phyloP scores from a whole-genome alignment of 75 land plant genomes.

The Sequoiadendron giganteum region DNA sequence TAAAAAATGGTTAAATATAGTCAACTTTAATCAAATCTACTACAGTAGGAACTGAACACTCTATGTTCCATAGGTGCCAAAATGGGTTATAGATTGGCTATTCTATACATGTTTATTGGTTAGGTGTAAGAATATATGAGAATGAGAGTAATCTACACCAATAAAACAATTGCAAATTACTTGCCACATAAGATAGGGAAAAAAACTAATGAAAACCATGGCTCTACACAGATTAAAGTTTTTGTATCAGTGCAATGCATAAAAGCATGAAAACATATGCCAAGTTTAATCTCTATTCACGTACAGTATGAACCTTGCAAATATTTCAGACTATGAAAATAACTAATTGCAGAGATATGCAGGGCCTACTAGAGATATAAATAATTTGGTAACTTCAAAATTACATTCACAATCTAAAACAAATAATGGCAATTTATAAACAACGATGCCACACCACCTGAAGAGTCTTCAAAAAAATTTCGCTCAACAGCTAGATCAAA shows the following conservation, averaged over 20 bases:
- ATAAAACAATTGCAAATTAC: neutral
- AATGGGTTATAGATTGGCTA: neutral
- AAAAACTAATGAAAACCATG: neutral
- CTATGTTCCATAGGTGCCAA: neutral
- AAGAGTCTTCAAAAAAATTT: constrained; percentile 33
- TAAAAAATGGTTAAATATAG: neutral
- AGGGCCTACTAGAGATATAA: neutral
- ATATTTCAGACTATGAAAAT: neutral
- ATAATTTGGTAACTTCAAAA: neutral
- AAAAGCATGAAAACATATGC: neutral
- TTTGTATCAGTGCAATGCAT: neutral
- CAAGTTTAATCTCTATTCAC: neutral
- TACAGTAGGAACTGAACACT: neutral
- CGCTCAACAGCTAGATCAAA: constrained; percentile 86
- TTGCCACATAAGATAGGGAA: neutral
- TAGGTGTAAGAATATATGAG: neutral
- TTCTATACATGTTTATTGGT: neutral
- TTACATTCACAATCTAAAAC: neutral
- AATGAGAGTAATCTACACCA: neutral
- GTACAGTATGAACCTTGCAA: neutral
- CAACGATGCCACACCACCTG: constrained; percentile 43
- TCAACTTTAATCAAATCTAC: neutral
- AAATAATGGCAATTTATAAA: neutral
- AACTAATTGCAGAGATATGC: neutral
- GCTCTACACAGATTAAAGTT: neutral